Conservation (phyloP, 1,139 yeast species). For the Hyphopichia pseudoburtonii region DNA sequence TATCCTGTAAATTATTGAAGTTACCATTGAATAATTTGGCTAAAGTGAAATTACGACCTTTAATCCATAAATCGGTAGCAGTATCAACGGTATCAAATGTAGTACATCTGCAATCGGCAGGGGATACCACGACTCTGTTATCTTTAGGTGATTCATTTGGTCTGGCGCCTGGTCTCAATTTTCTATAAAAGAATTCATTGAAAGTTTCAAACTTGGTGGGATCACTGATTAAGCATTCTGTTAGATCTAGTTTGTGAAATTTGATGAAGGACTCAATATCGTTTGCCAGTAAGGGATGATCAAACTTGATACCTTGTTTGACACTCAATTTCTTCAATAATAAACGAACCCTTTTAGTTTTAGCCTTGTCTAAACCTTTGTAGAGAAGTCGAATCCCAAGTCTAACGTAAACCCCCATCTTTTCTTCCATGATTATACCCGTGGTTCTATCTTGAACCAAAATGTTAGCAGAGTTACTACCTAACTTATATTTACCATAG, state of each 20-base stretch:
- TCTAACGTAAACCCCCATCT: conserved; percentile 86
- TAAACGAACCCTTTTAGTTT: conserved; percentile 53
- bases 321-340: conserved; percentile 65
- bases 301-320: conserved; percentile 85
- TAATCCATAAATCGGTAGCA: conserved; percentile 86
- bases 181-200: conserved; percentile 86
- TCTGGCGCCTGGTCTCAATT: conserved; percentile 70
- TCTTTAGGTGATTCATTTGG: conserved; percentile 59
- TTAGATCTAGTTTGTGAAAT: conserved; percentile 74
- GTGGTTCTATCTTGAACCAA: conserved; percentile 89
- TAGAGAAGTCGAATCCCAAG: conserved; percentile 83
- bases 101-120: conserved; percentile 88
- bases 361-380: conserved; percentile 64
- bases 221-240: conserved; percentile 60
- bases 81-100: conserved; percentile 59
- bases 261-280: conserved; percentile 77
- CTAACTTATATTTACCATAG: conserved; percentile 83
- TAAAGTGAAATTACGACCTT: conserved; percentile 76
- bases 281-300: conserved; percentile 59
- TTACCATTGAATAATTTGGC: conserved; percentile 62
- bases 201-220: conserved; percentile 61
- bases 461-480: conserved; percentile 91
- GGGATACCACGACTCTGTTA: conserved; percentile 59
- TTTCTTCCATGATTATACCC: conserved; percentile 86
- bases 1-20: conserved; percentile 47